These are phyloP conservation scores for Gymnopus androsaceus DNA, from an alignment of 1,284 basidiomycete genomes.

Conservation along the genomic window DNA sequence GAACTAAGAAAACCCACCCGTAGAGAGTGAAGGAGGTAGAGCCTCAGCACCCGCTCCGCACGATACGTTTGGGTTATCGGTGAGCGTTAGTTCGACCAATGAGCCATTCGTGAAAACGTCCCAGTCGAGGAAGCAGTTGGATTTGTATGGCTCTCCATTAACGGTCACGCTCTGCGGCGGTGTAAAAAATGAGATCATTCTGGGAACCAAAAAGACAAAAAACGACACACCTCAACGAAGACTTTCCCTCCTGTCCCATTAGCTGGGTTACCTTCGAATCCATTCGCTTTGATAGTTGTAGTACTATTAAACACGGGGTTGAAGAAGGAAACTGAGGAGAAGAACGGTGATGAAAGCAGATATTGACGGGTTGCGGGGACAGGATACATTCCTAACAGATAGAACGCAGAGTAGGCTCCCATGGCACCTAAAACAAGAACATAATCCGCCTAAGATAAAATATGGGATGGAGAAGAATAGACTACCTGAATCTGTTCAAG, in stretches of 20 bases:
- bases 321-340: constrained; percentile 58
- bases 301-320: constrained; percentile 59
- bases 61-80: constrained; percentile 35
- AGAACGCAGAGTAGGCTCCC: constrained; percentile 67
- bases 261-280: constrained; percentile 54
- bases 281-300: constrained; percentile 53
- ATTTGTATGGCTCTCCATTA: constrained; percentile 40
- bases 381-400: constrained; percentile 61
- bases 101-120: constrained; percentile 41
- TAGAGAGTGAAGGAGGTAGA: constrained; percentile 46
- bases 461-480: not conserved
- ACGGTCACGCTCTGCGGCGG: constrained; percentile 13
- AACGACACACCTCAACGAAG: constrained; percentile 10
- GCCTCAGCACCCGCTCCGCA: constrained; percentile 36
- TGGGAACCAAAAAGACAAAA: not conserved
- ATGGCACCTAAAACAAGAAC: constrained; percentile 50
- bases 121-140: constrained; percentile 48
- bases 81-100: constrained; percentile 41
- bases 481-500: constrained; percentile 2
- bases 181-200: not conserved
- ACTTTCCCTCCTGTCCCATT: constrained; percentile 15
- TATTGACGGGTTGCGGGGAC: constrained; percentile 61
- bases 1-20: constrained; percentile 39
- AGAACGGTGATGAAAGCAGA: constrained; percentile 63
- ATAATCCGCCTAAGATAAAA: not conserved